Conservation (phyloP, 352 stramenopile species). For the Phytophthora sp. region DNA sequence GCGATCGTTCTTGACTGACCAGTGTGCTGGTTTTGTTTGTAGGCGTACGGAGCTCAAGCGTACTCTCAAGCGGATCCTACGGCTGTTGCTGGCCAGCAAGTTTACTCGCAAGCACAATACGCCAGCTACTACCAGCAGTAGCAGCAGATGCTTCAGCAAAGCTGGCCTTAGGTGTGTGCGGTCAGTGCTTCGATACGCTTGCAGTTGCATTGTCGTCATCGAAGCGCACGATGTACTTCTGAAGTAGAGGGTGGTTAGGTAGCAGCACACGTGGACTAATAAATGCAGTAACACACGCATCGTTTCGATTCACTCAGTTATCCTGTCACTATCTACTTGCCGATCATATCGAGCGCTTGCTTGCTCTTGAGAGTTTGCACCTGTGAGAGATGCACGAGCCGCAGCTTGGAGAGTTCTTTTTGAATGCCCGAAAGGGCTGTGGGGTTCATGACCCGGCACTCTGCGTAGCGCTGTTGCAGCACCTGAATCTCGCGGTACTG, state of each 20-base stretch:
- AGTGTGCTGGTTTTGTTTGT: conserved; percentile 17
- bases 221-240: too few relatives aligned
- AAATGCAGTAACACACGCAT: too few relatives aligned
- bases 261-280: too few relatives aligned
- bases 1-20: conserved; percentile 16
- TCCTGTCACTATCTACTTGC: conserved; percentile 47
- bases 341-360: conserved; percentile 75
- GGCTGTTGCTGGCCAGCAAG: conserved; percentile 30
- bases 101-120: conserved; percentile 67
- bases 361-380: conserved; percentile 89
- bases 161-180: too few relatives aligned
- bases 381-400: conserved; percentile 84
- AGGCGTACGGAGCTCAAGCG: conserved; percentile 62
- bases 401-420: conserved; percentile 84
- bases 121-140: conserved; percentile 75
- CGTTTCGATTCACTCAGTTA: background rate
- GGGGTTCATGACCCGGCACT: conserved; percentile 75
- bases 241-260: background rate
- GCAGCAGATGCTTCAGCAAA: background rate
- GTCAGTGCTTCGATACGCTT: too few relatives aligned
- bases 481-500: conserved; percentile 89
- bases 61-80: conserved; percentile 51
- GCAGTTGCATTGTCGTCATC: too few relatives aligned
- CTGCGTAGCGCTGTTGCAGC: conserved; percentile 84
- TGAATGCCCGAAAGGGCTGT: conserved; percentile 79